Evolutionary conservation across 2,329 filamentous ascomycete genomes (phyloP).

Genomic region (Colletotrichum brevisporum): DNA sequence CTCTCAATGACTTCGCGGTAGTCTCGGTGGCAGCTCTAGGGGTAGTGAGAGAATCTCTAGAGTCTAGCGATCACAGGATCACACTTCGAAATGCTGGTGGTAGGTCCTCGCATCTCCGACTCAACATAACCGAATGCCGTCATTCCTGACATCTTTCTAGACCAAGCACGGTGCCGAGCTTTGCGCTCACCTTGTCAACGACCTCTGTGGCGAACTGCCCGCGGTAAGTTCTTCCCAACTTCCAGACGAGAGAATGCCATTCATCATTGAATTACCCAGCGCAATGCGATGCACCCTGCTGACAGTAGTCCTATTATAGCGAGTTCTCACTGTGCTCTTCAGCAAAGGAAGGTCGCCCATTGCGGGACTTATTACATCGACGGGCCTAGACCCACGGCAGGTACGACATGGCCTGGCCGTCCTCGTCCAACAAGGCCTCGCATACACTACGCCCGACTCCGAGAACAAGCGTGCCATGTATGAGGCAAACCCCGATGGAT

Average conservation of each 20-base stretch:
- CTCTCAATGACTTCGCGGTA: constrained; percentile 76
- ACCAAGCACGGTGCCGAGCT: constrained; percentile 87
- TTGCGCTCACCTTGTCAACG: constrained; percentile 89
- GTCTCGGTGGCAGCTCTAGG: constrained; percentile 80
- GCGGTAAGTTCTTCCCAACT: constrained; percentile 73
- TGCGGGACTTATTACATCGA: constrained; percentile 77
- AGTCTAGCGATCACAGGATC: constrained; percentile 68
- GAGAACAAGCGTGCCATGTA: constrained; percentile 80
- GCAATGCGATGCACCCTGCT: not conserved
- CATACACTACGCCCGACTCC: constrained; percentile 78
- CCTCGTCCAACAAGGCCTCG: constrained; percentile 89
- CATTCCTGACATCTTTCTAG: constrained; percentile 51
- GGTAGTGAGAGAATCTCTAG: constrained; percentile 84
- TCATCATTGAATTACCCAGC: constrained; percentile 38
- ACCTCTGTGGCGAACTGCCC: constrained; percentile 91
- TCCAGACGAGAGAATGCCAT: not conserved
- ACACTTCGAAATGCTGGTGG: constrained; percentile 57
- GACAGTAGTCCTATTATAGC: constrained; percentile 63
- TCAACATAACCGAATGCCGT: not conserved
- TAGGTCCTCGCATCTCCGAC: constrained; percentile 54
- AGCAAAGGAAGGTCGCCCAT: constrained; percentile 84
- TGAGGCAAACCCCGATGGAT: constrained; percentile 84
- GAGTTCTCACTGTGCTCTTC: constrained; percentile 85
- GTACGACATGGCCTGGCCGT: constrained; percentile 86
- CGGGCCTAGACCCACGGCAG: constrained; percentile 80